A percentile compares a stretch with the other conserved stretches of the same genome.
phyloP scores from a whole-genome alignment of 768 basidiomycete species.

The Clathrus columnatus region DNA sequence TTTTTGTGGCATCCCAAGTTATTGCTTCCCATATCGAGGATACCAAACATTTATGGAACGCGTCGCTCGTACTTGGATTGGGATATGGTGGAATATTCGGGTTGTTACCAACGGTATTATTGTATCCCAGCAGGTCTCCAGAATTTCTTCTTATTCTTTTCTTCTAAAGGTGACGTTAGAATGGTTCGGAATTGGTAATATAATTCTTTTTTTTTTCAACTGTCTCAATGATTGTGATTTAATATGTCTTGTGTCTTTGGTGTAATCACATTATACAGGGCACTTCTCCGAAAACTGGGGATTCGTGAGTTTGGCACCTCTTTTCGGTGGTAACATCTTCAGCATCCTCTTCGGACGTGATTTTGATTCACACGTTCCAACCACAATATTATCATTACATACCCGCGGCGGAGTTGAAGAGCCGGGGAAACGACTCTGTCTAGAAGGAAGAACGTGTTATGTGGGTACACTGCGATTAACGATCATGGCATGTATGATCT shows the following conservation, averaged over 20 bases:
- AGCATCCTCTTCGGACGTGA: constrained; percentile 78
- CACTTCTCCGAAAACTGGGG: constrained; percentile 88
- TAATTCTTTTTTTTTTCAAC: background rate
- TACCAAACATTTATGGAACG: constrained; percentile 59
- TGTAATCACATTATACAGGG: constrained; percentile 25
- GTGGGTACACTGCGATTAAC: constrained; percentile 46
- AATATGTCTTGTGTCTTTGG: no score
- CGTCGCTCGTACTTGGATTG: constrained; percentile 44
- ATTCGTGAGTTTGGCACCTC: constrained; percentile 60
- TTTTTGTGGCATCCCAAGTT: constrained; percentile 69
- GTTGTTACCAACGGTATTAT: constrained; percentile 26
- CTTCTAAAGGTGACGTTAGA: constrained; percentile 53
- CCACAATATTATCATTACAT: background rate
- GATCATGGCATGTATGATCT: constrained; percentile 34
- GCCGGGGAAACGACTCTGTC: constrained; percentile 26
- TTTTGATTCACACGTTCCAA: constrained; percentile 58
- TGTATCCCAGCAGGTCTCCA: background rate
- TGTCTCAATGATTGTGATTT: background rate
- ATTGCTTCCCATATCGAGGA: constrained; percentile 45
- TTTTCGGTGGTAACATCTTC: constrained; percentile 70
- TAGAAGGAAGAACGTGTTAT: constrained; percentile 53
- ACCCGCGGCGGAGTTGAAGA: background rate
- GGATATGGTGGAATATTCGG: constrained; percentile 34
- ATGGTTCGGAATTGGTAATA: constrained; percentile 56
- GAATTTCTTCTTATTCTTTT: background rate